A percentile compares a stretch with the other conserved stretches of the same genome.
phyloP scores from a whole-genome alignment of 129 eudicot species.

The Mikania micrantha region DNA sequence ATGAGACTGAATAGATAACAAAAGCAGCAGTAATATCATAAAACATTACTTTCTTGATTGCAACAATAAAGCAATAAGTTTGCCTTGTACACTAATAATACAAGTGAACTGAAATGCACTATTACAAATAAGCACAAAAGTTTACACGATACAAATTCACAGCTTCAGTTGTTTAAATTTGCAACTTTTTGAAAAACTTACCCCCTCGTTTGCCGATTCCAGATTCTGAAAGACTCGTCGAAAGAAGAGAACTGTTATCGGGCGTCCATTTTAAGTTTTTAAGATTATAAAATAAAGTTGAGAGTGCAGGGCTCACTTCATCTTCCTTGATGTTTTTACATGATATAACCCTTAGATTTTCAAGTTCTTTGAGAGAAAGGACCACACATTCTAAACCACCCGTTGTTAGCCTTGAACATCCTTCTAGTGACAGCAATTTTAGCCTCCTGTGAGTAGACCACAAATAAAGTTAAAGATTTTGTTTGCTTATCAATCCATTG shows the following conservation, averaged over 20 bases:
- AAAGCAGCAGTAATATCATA: background rate
- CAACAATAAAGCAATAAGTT: slow-evolving; percentile 7
- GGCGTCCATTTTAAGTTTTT: slow-evolving; percentile 81
- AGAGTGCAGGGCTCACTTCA: slow-evolving; percentile 55
- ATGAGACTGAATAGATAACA: background rate
- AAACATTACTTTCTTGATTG: slow-evolving; percentile 12
- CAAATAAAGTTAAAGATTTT: background rate
- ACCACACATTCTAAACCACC: slow-evolving; percentile 53
- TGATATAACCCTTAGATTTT: slow-evolving; percentile 66
- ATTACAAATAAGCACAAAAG: background rate
- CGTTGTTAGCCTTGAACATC: slow-evolving; percentile 71
- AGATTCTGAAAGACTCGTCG: slow-evolving; percentile 52
- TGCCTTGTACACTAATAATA: background rate
- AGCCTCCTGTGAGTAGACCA: slow-evolving; percentile 46
- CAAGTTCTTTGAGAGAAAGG: slow-evolving; percentile 51
- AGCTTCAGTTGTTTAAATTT: slow-evolving; percentile 26
- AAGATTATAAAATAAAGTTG: slow-evolving; percentile 53
- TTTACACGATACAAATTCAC: slow-evolving; percentile 8
- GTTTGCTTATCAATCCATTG: too few species aligned
- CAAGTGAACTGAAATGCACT: slow-evolving; percentile 4
- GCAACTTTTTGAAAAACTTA: slow-evolving; percentile 63
- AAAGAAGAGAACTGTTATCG: slow-evolving; percentile 50
- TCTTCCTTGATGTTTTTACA: slow-evolving; percentile 65
- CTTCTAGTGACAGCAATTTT: slow-evolving; percentile 57
- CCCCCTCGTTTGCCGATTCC: slow-evolving; percentile 80